These are phyloP conservation scores for Vanderwaltozyma tropicalis DNA, from an alignment of 805 yeast species.

Conservation along the genomic window DNA sequence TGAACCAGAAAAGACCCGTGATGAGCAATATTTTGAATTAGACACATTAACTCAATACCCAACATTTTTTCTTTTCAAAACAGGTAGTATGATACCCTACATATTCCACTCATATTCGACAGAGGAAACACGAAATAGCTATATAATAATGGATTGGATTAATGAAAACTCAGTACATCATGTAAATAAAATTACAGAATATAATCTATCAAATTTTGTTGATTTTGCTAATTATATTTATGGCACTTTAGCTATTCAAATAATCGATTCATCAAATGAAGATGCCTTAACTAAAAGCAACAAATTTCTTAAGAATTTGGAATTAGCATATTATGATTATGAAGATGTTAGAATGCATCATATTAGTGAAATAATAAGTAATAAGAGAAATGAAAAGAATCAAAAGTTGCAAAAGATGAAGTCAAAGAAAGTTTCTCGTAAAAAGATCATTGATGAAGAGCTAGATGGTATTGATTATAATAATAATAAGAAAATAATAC, in stretches of 20 bases:
- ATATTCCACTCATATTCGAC: slow-evolving; percentile 54
- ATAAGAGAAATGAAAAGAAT: slow-evolving; percentile 34
- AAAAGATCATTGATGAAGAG: slow-evolving; percentile 38
- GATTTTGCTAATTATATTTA: slow-evolving; percentile 11
- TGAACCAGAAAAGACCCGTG: slow-evolving; percentile 18
- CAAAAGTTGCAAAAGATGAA: slow-evolving; percentile 36
- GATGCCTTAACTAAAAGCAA: slow-evolving; percentile 14
- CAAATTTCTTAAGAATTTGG: slow-evolving; percentile 14
- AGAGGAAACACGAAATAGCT: slow-evolving; percentile 46
- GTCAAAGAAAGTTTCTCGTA: slow-evolving; percentile 33
- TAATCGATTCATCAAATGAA: slow-evolving; percentile 17
- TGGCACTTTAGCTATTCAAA: slow-evolving; percentile 14
- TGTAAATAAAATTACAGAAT: slow-evolving; percentile 41
- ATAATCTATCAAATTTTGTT: slow-evolving; percentile 12
- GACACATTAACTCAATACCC: slow-evolving; percentile 52
- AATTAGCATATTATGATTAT: slow-evolving; percentile 38
- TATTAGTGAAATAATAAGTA: slow-evolving; percentile 30
- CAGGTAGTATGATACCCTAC: slow-evolving; percentile 40
- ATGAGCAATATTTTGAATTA: slow-evolving; percentile 39
- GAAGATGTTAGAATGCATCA: slow-evolving; percentile 34
- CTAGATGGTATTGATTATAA: slow-evolving; percentile 39
- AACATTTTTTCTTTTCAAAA: slow-evolving; percentile 49
- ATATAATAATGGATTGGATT: slow-evolving; percentile 41
- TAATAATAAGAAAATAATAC: slow-evolving; percentile 33
- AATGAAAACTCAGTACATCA: slow-evolving; percentile 40